phyloP scores from a whole-genome alignment of 208 protist genomes.

The Vickermania spadyakhi region DNA sequence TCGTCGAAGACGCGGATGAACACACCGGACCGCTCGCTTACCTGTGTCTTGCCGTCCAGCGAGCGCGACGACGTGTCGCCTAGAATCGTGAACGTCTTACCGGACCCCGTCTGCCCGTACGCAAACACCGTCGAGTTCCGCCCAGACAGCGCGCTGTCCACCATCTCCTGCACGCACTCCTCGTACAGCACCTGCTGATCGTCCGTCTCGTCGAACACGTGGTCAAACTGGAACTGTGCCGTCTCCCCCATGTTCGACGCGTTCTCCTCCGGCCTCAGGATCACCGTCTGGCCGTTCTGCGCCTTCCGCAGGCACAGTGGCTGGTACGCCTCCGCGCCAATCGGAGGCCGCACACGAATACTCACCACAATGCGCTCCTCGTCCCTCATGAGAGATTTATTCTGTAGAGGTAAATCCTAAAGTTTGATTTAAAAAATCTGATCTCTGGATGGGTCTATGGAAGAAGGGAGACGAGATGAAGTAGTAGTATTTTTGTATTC shows the following conservation, averaged over 20 bases:
- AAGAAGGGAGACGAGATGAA: no score
- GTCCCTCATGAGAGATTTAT: constrained; percentile 13
- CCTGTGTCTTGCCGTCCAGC: not conserved
- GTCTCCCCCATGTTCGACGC: constrained; percentile 21
- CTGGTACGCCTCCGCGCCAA: constrained; percentile 63
- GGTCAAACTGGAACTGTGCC: constrained; percentile 69
- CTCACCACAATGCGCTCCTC: constrained; percentile 73
- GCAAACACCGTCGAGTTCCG: constrained; percentile 81
- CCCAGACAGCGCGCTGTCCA: constrained; percentile 69
- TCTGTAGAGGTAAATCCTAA: no score
- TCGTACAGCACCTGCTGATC: constrained; percentile 74
- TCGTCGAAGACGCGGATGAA: constrained; percentile 84
- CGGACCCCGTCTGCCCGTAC: constrained; percentile 86
- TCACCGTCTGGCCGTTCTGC: constrained; percentile 65
- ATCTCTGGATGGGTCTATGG: no score
- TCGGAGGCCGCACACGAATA: constrained; percentile 69
- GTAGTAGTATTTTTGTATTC: no score
- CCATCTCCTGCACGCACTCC: constrained; percentile 71
- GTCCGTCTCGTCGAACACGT: constrained; percentile 73
- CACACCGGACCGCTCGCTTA: constrained; percentile 54
- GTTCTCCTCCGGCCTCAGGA: constrained; percentile 51
- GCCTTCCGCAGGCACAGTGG: constrained; percentile 55
- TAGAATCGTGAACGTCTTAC: constrained; percentile 90
- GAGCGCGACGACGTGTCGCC: constrained; percentile 37
- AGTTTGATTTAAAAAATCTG: no score